Base-by-base conservation (phyloP, 176 grass and related monocot genomes). In the Aechmea fasciata region DNA sequence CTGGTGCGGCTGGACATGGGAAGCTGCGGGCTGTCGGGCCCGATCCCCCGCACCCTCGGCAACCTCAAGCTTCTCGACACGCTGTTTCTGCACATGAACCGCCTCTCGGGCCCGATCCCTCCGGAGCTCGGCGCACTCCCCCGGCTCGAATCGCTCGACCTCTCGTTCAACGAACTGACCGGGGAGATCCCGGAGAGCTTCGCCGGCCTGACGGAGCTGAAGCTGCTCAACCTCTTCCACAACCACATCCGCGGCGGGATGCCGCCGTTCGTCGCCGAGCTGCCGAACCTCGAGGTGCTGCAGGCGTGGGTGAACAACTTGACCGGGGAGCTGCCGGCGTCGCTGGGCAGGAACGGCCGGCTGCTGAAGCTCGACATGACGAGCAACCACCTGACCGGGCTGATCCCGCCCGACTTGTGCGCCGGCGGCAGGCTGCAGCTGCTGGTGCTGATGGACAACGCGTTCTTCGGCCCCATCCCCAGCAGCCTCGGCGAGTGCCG, bases 241-340 rank as follows among this genome's bases (percentile, higher is more conserved):
- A 97, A 97, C 73, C 83, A 92, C 63, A 55, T 97, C 68, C 79
- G 76, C 50, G 86, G 93, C 13, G 20, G 18, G 10, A 73, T 97
- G 17, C 95, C 95, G 13, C 65, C 0, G 0, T 94, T 90, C 75
- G 14, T 93, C 0, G 87, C 63, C 3, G 84, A 80, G 0, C 80
- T 86, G 14, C 69, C 77, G 11, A 24, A 68, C 50, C 84, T 97
- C 0, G 94, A 93, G 85, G 87, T 87, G 52, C 69, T 97, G 10
- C 73, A 93, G 73, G 47, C 83, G 1, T 97, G 86, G 86, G 82
- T 69, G 3, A 97, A 97, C 82, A 97, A 97, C 69, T 75, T 97
- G 77, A 93, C 94, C 2, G 84, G 82, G 22, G 4, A 9, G 7
- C 76, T 97, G 3, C 94, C 89, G 2, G 22, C 73, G 0, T 50